Evolutionary conservation across 805 yeast genomes (phyloP).

Genomic region (Kuraishia piskuri): DNA sequence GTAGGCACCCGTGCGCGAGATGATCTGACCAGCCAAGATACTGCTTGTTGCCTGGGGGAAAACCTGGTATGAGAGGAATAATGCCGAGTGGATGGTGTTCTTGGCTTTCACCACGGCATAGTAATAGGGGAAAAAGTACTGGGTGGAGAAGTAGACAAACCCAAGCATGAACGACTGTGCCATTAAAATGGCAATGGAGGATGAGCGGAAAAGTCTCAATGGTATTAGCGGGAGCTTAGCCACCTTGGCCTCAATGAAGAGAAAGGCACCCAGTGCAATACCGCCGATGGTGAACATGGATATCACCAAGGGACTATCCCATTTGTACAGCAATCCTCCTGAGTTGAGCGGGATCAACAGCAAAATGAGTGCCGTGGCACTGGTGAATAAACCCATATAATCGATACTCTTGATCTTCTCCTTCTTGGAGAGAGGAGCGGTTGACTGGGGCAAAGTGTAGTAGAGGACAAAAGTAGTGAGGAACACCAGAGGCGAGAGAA

Average conservation of each 20-base stretch:
- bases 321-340: conserved; percentile 50
- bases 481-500: conserved; percentile 33
- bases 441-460: conserved; percentile 27
- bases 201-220: conserved; percentile 28
- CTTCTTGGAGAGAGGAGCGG: conserved; percentile 18
- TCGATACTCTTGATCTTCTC: conserved; percentile 40
- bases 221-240: conserved; percentile 50
- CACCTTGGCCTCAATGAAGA: conserved; percentile 40
- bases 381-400: conserved; percentile 39
- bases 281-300: conserved; percentile 35
- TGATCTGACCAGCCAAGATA: conserved; percentile 34
- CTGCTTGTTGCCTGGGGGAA: conserved; percentile 32
- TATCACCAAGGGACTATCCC: conserved; percentile 40
- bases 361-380: conserved; percentile 39
- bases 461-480: conserved; percentile 20
- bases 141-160: conserved; percentile 34
- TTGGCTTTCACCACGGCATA: conserved; percentile 36
- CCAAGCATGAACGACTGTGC: conserved; percentile 39
- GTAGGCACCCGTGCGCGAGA: conserved; percentile 34
- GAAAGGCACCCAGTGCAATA: conserved; percentile 28
- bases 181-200: conserved; percentile 25
- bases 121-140: conserved; percentile 40
- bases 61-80: conserved; percentile 35
- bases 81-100: conserved; percentile 29
- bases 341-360: conserved; percentile 49